Evolutionary conservation across 202 grass and related monocot species (phyloP).

Genomic region (Dendrocalamus latiflorus): DNA sequence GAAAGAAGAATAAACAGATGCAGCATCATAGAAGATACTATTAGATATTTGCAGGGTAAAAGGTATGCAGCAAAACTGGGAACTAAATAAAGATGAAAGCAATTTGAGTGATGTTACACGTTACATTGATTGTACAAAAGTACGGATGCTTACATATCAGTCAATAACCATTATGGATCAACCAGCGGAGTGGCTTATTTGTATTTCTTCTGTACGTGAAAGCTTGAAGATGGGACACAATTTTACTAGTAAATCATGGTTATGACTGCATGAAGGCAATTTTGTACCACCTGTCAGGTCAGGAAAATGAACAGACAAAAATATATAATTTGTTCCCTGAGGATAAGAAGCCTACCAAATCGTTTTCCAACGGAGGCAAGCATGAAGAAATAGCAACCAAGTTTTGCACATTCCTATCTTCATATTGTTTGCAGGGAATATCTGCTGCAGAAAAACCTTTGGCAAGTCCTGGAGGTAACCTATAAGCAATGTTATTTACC

Average conservation of each 20-base stretch:
- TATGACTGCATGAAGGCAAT: constrained; percentile 21
- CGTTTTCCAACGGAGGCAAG: neutral
- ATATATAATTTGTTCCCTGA: neutral
- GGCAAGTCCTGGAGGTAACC: neutral
- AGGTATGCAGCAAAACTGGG: neutral
- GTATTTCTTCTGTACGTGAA: constrained; percentile 13
- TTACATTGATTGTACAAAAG: constrained; percentile 3
- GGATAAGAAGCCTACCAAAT: constrained; percentile 22
- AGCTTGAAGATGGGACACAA: neutral
- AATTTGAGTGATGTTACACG: neutral
- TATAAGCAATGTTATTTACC: constrained; percentile 17
- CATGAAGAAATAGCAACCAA: neutral
- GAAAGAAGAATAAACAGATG: neutral
- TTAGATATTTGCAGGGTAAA: neutral
- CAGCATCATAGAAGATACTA: neutral
- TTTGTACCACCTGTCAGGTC: constrained; percentile 7
- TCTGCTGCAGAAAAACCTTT: neutral
- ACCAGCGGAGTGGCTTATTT: neutral
- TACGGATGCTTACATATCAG: neutral
- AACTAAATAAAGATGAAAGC: neutral
- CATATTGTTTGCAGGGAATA: neutral
- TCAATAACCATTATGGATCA: neutral
- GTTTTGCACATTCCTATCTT: neutral
- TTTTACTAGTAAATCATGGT: neutral
- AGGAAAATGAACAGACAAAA: constrained; percentile 7